Evolutionary conservation across 306 rosid genomes (phyloP), one percentile per base, ranked within the genome.

Genomic region (Erythrophleum fordii): DNA sequence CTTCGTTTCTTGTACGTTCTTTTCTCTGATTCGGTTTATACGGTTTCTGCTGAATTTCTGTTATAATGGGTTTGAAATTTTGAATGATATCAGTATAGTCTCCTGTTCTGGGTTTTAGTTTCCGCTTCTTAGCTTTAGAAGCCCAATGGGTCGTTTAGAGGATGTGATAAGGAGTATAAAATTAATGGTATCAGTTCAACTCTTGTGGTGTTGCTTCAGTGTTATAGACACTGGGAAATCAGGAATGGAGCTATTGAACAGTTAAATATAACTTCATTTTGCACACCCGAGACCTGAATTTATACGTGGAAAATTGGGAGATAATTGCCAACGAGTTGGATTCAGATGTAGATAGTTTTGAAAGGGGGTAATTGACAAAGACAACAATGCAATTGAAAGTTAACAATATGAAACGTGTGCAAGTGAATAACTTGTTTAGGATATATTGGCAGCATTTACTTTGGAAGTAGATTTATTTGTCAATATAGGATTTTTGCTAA

Each of bases 1-100:
- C 97, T 58, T 93, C 94, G 6, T 86, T 93, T 90, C 93, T 91
- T 42, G 98, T 90, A 23, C 9, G 85, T 72, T 73, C 84, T 11
- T 42, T 29, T 18, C 16, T 60, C 60, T 46, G 41, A 18, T 53
- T 42, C 23, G 0, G 9, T 59, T 28, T 59, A 31, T 65, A 1
- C 10, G 23, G 31, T 67, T 67, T 67, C 70, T 7, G 31, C 13
- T 65, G 13, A 65, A 35, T 17, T 17, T 51, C 18, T 28, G 5
- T 72, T 12, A 6, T 53, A 6, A 34, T 73, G 52, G 23, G 12
- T 51, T 35, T 66, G 28, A 35, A 35, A 37, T 5, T 65, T 18
- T 14, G 44, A 31, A 31, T 31, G 37, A 28, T 29, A 34, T 64
- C 25, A 34, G 5, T 35, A 18, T 31, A 34, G 46, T 34, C 1